These are phyloP conservation scores for Leptosphaerulina australis DNA, from an alignment of 2,329 filamentous ascomycete species.

Conservation along the genomic window DNA sequence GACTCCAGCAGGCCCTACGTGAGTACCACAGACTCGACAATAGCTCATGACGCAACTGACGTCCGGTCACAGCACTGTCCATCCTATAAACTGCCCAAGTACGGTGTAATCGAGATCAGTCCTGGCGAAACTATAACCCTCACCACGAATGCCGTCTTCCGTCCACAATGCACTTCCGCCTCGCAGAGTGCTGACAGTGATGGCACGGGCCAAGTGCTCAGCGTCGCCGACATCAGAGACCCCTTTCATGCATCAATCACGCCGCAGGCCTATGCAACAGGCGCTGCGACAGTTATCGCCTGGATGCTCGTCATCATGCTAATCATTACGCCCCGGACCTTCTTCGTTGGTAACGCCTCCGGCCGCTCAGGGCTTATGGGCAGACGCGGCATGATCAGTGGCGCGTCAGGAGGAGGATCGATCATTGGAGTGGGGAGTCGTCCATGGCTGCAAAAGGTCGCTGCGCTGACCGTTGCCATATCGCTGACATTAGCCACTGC, in stretches of 20 bases:
- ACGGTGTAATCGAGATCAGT: conserved; percentile 61
- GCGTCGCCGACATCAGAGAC: conserved; percentile 72
- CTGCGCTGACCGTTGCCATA: conserved; percentile 69
- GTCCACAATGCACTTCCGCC: conserved; percentile 60
- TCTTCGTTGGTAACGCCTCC: conserved; percentile 76
- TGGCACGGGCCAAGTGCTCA: conserved; percentile 48
- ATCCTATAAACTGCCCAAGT: conserved; percentile 65
- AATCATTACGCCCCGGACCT: conserved; percentile 91
- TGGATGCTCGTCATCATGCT: conserved; percentile 95
- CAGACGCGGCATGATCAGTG: conserved; percentile 81
- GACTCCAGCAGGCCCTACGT: conserved; percentile 42
- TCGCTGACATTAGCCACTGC: conserved; percentile 92
- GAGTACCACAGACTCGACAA: conserved; percentile 26
- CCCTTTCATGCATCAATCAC: conserved; percentile 95
- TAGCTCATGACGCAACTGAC: conserved; percentile 30
- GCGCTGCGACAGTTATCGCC: conserved; percentile 85
- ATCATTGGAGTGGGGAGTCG: conserved; percentile 87
- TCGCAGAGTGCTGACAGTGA: conserved; percentile 47
- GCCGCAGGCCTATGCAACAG: conserved; percentile 90
- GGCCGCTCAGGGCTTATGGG: conserved; percentile 75
- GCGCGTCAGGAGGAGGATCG: conserved; percentile 65
- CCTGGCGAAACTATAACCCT: conserved; percentile 64
- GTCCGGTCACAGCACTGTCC: conserved; percentile 59
- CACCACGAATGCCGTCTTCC: conserved; percentile 64
- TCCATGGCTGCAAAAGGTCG: conserved; percentile 84